A percentile compares a stretch with the other conserved stretches of the same genome.
These are phyloP conservation scores for Fusarium sp. DNA, from an alignment of 2,329 filamentous ascomycete species.

Conservation along the genomic window DNA sequence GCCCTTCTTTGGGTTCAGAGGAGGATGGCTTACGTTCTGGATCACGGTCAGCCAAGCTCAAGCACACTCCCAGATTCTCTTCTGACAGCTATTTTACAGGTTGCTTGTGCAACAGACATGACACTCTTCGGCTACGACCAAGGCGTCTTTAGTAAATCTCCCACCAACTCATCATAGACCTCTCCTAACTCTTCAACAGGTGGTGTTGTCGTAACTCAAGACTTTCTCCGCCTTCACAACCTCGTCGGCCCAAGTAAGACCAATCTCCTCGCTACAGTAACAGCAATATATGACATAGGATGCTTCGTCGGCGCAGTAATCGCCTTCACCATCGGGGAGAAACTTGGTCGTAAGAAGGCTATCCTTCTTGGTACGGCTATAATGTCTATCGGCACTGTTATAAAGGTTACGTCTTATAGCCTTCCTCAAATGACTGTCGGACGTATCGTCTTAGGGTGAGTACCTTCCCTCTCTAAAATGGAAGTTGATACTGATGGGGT, in stretches of 20 bases:
- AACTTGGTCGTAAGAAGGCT: constrained; percentile 21
- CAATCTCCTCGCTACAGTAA: constrained; percentile 25
- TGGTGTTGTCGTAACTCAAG: constrained; percentile 22
- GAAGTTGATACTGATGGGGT: not conserved
- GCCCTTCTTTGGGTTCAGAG: constrained; percentile 22
- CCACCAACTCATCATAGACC: not conserved
- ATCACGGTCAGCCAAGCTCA: constrained; percentile 12
- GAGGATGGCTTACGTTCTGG: constrained; percentile 33
- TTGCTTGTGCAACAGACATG: constrained; percentile 29
- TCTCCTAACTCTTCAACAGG: not conserved
- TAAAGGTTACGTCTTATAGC: constrained; percentile 28
- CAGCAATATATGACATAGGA: constrained; percentile 28
- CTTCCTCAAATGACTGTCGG: constrained; percentile 29
- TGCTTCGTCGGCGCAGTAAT: constrained; percentile 27
- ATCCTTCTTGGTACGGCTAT: constrained; percentile 19
- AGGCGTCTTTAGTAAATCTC: constrained; percentile 11
- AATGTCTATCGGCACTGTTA: constrained; percentile 26
- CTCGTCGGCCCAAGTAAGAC: constrained; percentile 22
- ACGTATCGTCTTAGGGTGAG: constrained; percentile 21
- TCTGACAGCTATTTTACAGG: not conserved
- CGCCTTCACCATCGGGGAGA: constrained; percentile 23
- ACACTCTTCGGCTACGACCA: constrained; percentile 23
- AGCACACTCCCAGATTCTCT: too few relatives aligned
- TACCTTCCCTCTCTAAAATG: fast-evolving
- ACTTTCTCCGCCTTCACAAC: constrained; percentile 28